Conservation (phyloP, 208 protist genomes). For the Vickermania ingenoplastis region DNA sequence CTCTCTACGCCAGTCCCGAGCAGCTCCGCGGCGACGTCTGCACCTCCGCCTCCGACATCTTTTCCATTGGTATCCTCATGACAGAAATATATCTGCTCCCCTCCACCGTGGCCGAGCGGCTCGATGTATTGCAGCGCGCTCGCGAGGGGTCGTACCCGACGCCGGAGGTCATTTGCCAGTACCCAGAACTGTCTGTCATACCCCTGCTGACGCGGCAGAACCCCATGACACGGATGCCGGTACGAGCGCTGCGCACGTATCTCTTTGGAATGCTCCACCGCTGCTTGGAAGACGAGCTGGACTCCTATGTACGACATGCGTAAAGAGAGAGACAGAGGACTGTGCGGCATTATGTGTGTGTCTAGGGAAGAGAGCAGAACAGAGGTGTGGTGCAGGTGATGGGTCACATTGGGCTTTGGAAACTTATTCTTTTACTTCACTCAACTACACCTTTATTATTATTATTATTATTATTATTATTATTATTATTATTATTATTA, state of each 20-base stretch:
- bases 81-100: slow-evolving; percentile 81
- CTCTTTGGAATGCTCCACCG: not conserved
- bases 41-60: slow-evolving; percentile 57
- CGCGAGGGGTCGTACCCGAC: slow-evolving; percentile 41
- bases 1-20: slow-evolving; percentile 83
- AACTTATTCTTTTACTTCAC: no score
- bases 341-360: not conserved
- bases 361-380: not conserved
- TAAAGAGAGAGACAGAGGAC: not conserved
- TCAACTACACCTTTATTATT: no score
- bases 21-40: slow-evolving; percentile 53
- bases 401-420: no score
- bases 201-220: slow-evolving; percentile 21
- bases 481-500: no score
- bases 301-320: not conserved
- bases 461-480: no score
- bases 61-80: slow-evolving; percentile 58
- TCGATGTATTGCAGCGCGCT: slow-evolving; percentile 37
- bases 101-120: slow-evolving; percentile 59
- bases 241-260: not conserved
- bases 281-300: not conserved
- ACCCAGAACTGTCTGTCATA: slow-evolving; percentile 59
- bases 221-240: slow-evolving; percentile 11
- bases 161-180: slow-evolving; percentile 16
- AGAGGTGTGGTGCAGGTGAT: no score